phyloP scores from a whole-genome alignment of 2,329 filamentous ascomycete genomes.

The Colletotrichum sp. region DNA sequence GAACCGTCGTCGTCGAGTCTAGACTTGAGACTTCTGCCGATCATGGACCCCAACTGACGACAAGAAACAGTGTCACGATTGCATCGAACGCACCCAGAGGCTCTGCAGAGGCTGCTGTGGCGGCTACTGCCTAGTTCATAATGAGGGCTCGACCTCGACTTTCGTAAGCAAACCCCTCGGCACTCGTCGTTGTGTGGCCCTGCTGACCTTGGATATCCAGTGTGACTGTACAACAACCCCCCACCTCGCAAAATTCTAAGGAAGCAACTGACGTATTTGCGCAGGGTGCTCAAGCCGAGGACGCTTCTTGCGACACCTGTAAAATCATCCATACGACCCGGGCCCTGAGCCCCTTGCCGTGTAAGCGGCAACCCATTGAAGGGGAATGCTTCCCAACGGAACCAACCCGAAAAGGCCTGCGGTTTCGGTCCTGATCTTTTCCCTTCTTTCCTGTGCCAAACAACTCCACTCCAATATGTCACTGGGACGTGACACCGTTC shows the following conservation, averaged over 20 bases:
- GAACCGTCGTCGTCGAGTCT: not conserved
- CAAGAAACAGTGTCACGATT: conserved; percentile 69
- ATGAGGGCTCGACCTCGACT: conserved; percentile 77
- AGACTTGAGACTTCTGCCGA: not conserved
- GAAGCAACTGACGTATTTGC: not conserved
- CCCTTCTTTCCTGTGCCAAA: not conserved
- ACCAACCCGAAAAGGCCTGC: not conserved
- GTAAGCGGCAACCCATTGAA: not conserved
- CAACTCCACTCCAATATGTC: not conserved
- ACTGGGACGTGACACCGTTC: not conserved
- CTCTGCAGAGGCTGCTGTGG: conserved; percentile 75
- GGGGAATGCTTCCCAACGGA: not conserved
- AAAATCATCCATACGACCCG: not conserved
- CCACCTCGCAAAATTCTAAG: not conserved
- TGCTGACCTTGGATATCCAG: conserved; percentile 37
- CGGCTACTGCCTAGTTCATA: conserved; percentile 84
- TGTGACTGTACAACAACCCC: conserved; percentile 49
- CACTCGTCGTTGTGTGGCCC: not conserved
- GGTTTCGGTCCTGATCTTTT: not conserved
- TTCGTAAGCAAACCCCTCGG: conserved; percentile 44
- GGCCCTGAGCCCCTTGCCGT: not conserved
- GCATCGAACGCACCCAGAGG: conserved; percentile 74
- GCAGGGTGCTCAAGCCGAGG: conserved; percentile 23
- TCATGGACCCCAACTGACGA: conserved; percentile 3
- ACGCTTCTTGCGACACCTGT: conserved; percentile 23